Evolutionary conservation across 371 early-diverging fungal genomes (phyloP), one percentile per base, ranked within the genome.

Genomic region (Mortierella sp.): DNA sequence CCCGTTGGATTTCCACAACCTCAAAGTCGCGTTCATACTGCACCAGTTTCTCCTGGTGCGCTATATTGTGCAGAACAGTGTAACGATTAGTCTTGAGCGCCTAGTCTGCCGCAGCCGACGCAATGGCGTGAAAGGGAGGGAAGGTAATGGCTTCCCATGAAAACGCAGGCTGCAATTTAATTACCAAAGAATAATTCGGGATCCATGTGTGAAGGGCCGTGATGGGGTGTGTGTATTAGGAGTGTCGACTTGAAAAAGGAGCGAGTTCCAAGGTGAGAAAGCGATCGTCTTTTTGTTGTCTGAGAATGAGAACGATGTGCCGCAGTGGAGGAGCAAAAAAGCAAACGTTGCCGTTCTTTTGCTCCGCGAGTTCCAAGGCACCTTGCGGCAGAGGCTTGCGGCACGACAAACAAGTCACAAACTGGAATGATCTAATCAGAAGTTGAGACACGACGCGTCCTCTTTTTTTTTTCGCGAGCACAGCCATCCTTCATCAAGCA

Each of bases 1-100:
- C 76, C 43, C 89, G 87, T 5, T 82, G 80, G 0, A 93, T 91
- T 74, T 95, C 92, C 75, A 92, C 92, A 46, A 94, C 87, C 85
- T 95, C 95, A 51, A 89, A 88, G 59, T 90, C 87, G 46, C 91
- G 89, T 73, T 95, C 95, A 46, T 88, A 88, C 69, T 94, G 91
- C 8, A 94, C 89, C 28, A 94, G 88, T 53, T 88, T 79, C 24
- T 89, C 90, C 55, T 93, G 93, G 72, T 91, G 91, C 19, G 89
- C 90, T 74, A 89, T 81, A 44, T 34, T 81, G 44, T n/a, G 37
- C 5, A 59, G 31, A 9, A 50, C 16, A 43, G 31, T 44, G 24
- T 24, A 46, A 28, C 21, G 54, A 31, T 4, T 37, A 34, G 19
- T 31, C 19, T 19, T 19, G 5, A 6, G 16, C 16, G 16, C 16